Conservation (phyloP, 2,329 filamentous ascomycete species). For the Pseudopyricularia javanii region DNA sequence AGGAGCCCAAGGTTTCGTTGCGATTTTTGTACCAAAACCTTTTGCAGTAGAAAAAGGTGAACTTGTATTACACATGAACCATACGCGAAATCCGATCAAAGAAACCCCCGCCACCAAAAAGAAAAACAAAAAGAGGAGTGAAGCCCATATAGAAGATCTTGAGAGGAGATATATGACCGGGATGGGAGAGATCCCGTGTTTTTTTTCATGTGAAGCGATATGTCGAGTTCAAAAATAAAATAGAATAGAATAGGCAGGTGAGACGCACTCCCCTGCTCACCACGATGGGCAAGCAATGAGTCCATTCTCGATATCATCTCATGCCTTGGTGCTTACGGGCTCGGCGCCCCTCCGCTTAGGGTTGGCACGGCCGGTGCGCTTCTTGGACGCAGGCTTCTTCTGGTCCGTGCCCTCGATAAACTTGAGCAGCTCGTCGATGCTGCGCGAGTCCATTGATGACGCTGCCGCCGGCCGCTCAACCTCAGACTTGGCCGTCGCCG, state of each 20-base stretch:
- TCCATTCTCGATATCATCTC: too few species aligned
- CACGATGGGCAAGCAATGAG: too few species aligned
- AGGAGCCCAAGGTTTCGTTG: not conserved
- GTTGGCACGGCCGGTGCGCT: slow-evolving; percentile 36
- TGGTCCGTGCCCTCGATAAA: slow-evolving; percentile 75
- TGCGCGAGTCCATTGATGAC: slow-evolving; percentile 56
- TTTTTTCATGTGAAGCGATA: not conserved
- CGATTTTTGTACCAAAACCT: not conserved
- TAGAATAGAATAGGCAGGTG: too few species aligned
- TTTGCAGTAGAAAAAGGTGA: not conserved
- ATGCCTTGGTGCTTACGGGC: slow-evolving; percentile 4
- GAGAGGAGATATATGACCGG: not conserved
- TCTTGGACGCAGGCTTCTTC: slow-evolving; percentile 35
- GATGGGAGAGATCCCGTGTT: not conserved
- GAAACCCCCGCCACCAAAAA: not conserved
- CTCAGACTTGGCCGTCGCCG: slow-evolving; percentile 10
- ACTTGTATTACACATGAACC: not conserved
- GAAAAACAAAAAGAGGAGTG: not conserved
- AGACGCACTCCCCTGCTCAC: too few species aligned
- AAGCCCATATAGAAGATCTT: not conserved
- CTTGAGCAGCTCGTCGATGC: slow-evolving; percentile 83
- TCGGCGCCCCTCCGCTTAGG: slow-evolving; percentile 38
- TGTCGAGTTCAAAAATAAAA: not conserved
- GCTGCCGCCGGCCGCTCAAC: slow-evolving; percentile 24
- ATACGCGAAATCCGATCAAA: not conserved